These are phyloP conservation scores for Pleodorina starrii DNA, from an alignment of 139 green algal genomes.

Conservation along the genomic window DNA sequence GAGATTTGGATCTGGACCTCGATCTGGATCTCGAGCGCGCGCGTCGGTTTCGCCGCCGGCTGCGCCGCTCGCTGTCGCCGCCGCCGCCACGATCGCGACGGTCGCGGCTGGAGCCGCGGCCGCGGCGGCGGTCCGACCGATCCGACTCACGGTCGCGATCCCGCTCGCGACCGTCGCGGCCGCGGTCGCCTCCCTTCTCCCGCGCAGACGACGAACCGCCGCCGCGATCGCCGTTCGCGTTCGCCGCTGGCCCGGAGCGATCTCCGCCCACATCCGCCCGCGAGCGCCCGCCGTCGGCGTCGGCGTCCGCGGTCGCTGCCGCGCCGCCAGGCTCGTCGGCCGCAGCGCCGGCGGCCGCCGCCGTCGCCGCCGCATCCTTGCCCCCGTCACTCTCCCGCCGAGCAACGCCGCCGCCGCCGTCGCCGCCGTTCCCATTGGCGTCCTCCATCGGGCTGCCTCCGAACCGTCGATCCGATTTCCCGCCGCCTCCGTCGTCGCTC, in stretches of 20 bases:
- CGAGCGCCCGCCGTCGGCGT: neutral
- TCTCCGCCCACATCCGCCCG: too few species aligned
- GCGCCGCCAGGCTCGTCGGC: neutral
- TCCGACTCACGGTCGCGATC: conserved; percentile 9
- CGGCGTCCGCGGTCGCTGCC: neutral
- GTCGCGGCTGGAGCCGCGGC: neutral
- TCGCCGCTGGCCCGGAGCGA: too few species aligned
- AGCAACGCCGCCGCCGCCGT: neutral
- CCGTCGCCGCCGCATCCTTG: neutral
- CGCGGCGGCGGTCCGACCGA: neutral
- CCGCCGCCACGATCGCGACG: neutral
- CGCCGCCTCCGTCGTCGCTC: too few species aligned
- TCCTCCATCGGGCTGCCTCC: neutral
- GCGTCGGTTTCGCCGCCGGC: neutral
- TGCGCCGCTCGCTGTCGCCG: neutral
- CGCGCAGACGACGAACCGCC: neutral
- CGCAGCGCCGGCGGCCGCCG: neutral
- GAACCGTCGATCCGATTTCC: neutral
- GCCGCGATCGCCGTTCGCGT: neutral
- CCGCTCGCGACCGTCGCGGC: neutral
- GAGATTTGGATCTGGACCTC: neutral
- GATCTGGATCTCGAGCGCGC: neutral
- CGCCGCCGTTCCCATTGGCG: neutral
- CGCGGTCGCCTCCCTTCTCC: neutral
- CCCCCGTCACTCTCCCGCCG: neutral